Base-by-base conservation (phyloP, 2,329 filamentous ascomycete genomes). In the Tympanopsis confertula region DNA sequence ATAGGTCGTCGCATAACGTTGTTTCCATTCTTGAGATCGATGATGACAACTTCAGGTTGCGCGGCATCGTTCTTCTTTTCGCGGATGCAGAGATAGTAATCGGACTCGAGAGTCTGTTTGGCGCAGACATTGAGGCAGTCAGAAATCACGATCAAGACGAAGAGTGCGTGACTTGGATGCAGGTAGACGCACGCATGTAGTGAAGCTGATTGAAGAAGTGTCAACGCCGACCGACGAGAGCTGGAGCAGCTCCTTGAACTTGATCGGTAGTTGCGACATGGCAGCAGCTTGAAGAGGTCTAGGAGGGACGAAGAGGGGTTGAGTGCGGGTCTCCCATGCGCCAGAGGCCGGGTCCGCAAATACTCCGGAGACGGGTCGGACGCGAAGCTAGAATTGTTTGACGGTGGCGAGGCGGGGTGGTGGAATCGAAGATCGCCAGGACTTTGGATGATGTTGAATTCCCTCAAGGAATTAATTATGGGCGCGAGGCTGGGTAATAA, bases 1-100 rank as follows among this genome's bases (percentile, higher is more conserved):
- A 98, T 98, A 36, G 89, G 86, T 57, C 89, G 78, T 54, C 85
- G 82, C 51, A 86, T 91, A 59, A 95, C 79, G 69, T 89, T 89
- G 76, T 94, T 95, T 67, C 80, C 80, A 66, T 95, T 93, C 66
- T 96, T 95, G 57, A 98, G 82, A 63, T 98, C 86, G 65, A 98
- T 70, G 60, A 98, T 98, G 63, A 96, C 83, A 47, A 98, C 89
- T 65, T 95, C 88, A 47, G 87, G 85, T 51, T 85, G 82, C 47
- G 86, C 75, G 47, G 80, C 76, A 52, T 87, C 84, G 22, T n/a
- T 81, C 62, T 88, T 82, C 69, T 93, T 89, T 66, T 96, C 89
- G 62, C 91, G 84, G 57, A 98, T 82, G 63, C 91, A 98, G 53
- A 98, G 85, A 64, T 82, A 98, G 58, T 82, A 76, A 64, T 98